These are phyloP conservation scores for Blastobotrys parvus DNA, from an alignment of 805 yeast species.

Conservation along the genomic window DNA sequence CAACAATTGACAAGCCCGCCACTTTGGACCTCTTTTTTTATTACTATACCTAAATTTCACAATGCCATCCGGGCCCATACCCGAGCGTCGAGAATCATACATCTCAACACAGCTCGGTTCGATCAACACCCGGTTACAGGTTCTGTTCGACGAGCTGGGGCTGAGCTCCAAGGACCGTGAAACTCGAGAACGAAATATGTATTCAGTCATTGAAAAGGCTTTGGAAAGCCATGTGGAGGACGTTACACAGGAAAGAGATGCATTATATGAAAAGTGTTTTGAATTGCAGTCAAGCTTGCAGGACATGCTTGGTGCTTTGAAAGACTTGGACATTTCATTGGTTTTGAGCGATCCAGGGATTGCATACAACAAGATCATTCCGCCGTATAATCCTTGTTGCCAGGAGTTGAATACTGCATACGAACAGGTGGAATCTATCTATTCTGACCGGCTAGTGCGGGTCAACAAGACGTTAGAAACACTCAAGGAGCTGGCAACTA, in stretches of 20 bases:
- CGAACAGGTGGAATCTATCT: conserved; percentile 14
- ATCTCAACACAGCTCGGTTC: conserved; percentile 21
- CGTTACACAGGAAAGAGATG: conserved; percentile 23
- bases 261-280: conserved; percentile 15
- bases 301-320: conserved; percentile 18
- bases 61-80: too few relatives aligned
- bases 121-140: conserved; percentile 21
- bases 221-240: conserved; percentile 23
- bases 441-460: conserved; percentile 16
- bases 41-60: too few relatives aligned
- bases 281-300: conserved; percentile 14
- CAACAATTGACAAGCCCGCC: too few relatives aligned
- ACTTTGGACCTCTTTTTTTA: too few relatives aligned
- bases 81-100: conserved; percentile 15
- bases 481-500: conserved; percentile 12
- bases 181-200: conserved; percentile 20
- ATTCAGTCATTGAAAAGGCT: conserved; percentile 19
- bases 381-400: conserved; percentile 18
- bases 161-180: conserved; percentile 16
- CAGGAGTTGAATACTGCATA: conserved; percentile 12
- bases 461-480: conserved; percentile 13
- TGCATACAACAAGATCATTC: conserved; percentile 11
- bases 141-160: conserved; percentile 21
- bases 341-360: conserved; percentile 11
- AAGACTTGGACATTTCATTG: conserved; percentile 12